Percentiles rank a stretch among this genome's conserved stretches.
These are phyloP conservation scores for Asterochloris sp. DNA, from an alignment of 139 green algal species.

Conservation along the genomic window DNA sequence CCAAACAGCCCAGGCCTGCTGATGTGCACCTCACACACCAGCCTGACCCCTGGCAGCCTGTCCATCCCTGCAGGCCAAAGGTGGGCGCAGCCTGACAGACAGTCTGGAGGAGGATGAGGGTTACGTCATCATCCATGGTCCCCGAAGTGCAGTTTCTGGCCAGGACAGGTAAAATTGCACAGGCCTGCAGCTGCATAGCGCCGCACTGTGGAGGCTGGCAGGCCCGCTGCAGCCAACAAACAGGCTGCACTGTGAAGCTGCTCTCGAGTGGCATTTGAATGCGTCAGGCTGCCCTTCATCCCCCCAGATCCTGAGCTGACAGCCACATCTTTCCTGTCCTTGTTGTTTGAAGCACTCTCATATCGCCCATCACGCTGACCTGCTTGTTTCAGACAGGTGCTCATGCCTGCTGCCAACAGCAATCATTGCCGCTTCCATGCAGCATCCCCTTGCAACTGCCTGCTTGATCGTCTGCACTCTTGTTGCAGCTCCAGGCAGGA, in stretches of 20 bases:
- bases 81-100: background rate
- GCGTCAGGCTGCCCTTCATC: no score
- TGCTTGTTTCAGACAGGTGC: no score
- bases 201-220: background rate
- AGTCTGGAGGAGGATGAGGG: slow-evolving; percentile 25
- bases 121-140: slow-evolving; percentile 25
- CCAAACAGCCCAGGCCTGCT: background rate
- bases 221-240: slow-evolving; percentile 4
- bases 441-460: no score
- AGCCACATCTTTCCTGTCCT: no score
- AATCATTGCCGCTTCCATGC: no score
- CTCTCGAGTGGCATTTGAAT: background rate
- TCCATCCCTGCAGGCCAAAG: background rate
- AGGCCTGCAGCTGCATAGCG: background rate
- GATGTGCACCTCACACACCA: background rate
- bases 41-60: background rate
- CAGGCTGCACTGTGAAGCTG: background rate
- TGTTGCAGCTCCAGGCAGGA: no score
- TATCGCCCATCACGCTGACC: no score
- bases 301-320: no score
- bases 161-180: slow-evolving; percentile 4
- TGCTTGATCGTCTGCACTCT: no score
- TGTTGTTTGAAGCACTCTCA: no score
- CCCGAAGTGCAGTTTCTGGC: background rate
- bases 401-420: no score